A percentile compares a stretch with the other conserved stretches of the same genome.
Evolutionary conservation across 2,329 filamentous ascomycete species (phyloP).

Genomic region (Xylariaceae sp.): DNA sequence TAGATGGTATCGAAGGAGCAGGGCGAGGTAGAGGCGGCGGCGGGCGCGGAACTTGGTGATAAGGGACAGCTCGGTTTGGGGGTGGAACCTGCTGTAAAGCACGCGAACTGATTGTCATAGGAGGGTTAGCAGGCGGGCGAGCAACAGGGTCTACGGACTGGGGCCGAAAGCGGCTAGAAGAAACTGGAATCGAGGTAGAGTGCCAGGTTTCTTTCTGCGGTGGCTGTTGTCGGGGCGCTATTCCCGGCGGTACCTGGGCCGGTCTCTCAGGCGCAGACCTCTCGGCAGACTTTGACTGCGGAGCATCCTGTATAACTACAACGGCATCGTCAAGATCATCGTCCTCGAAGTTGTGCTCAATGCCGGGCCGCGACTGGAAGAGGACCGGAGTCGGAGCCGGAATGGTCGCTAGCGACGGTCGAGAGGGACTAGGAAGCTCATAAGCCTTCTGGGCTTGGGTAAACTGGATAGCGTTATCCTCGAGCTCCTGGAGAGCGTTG

Average conservation of each 20-base stretch:
- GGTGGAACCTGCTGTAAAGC: conserved; percentile 18
- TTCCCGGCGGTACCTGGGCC: conserved; percentile 7
- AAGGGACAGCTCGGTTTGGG: conserved; percentile 31
- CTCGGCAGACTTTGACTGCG: conserved; percentile 37
- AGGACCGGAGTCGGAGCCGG: not conserved
- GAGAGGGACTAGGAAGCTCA: conserved; percentile 14
- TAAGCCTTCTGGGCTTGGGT: conserved; percentile 46
- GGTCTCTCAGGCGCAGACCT: conserved; percentile 11
- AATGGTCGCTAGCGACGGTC: not conserved
- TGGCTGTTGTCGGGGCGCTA: conserved; percentile 18
- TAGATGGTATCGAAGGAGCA: conserved; percentile 30
- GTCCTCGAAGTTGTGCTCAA: conserved; percentile 48
- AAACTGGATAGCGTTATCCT: conserved; percentile 58
- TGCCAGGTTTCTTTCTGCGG: conserved; percentile 20
- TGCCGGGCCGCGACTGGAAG: conserved; percentile 22
- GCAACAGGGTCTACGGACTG: conserved; percentile 17
- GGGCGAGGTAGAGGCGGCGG: conserved; percentile 33
- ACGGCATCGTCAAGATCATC: conserved; percentile 57
- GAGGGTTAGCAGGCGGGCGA: conserved; percentile 10
- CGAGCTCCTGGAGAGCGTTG: conserved; percentile 57
- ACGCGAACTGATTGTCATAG: conserved; percentile 11
- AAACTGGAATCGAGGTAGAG: conserved; percentile 24
- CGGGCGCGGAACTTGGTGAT: conserved; percentile 41
- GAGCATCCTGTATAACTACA: conserved; percentile 52
- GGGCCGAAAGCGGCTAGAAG: conserved; percentile 25